Percentiles rank a stretch among this genome's conserved stretches.
These are phyloP conservation scores for Pichia sp. DNA, from an alignment of 1,139 yeast species.

Conservation along the genomic window DNA sequence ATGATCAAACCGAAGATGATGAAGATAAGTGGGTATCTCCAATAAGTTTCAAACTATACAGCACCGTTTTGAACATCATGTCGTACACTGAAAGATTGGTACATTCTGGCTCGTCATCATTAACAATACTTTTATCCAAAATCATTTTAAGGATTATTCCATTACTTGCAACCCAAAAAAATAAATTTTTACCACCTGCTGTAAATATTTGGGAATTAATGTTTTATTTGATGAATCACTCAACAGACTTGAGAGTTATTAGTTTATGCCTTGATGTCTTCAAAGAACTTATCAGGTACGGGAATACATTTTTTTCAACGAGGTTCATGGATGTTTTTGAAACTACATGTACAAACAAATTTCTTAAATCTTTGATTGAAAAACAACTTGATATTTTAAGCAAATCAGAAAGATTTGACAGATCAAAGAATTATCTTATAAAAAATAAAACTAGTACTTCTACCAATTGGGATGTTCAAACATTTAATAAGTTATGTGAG, in stretches of 20 bases:
- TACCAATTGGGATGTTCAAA: constrained; percentile 27
- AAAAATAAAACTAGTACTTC: constrained; percentile 26
- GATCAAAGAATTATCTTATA: not conserved
- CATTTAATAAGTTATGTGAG: constrained; percentile 25
- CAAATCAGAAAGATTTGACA: not conserved
- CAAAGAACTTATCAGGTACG: constrained; percentile 33
- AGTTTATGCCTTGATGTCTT: constrained; percentile 34
- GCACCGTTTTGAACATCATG: constrained; percentile 53
- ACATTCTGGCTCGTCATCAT: constrained; percentile 56
- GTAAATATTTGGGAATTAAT: constrained; percentile 67
- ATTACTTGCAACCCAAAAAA: constrained; percentile 54
- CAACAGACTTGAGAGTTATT: constrained; percentile 33
- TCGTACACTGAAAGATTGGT: constrained; percentile 66
- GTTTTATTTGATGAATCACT: constrained; percentile 34
- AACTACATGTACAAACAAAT: constrained; percentile 21
- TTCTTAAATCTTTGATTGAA: constrained; percentile 15
- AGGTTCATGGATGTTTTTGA: constrained; percentile 38
- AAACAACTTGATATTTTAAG: constrained; percentile 4
- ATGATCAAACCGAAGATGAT: constrained; percentile 16
- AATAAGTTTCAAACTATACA: constrained; percentile 54
- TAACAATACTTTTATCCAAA: constrained; percentile 51
- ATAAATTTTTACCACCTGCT: constrained; percentile 57
- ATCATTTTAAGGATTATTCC: constrained; percentile 50
- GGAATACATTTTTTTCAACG: constrained; percentile 47
- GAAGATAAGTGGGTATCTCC: constrained; percentile 55